A percentile compares a stretch with the other conserved stretches of the same genome.
These are phyloP conservation scores for Solanum neorickii DNA, from an alignment of 257 asterid genomes.

Conservation along the genomic window DNA sequence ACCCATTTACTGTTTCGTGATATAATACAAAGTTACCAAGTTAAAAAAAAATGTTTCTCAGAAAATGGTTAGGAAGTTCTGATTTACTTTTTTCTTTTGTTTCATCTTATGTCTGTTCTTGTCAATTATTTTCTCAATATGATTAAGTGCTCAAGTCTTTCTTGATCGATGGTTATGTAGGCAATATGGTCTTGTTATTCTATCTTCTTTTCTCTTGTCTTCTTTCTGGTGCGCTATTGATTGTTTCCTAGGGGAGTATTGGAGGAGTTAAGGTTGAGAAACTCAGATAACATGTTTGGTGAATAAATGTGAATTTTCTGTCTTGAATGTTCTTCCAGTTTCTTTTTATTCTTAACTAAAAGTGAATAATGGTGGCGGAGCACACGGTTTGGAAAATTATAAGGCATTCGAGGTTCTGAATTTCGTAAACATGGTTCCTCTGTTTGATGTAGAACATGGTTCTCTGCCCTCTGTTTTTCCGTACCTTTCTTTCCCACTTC, in stretches of 20 bases:
- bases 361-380: neutral
- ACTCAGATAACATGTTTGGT: neutral
- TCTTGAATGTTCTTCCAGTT: neutral
- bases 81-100: neutral
- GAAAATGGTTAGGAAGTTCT: neutral
- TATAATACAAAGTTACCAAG: neutral
- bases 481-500: neutral
- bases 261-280: neutral
- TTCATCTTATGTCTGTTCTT: neutral
- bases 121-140: neutral
- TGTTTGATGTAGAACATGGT: neutral
- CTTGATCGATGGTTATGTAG: neutral
- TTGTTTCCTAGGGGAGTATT: neutral
- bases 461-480: neutral
- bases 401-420: neutral
- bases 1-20: neutral
- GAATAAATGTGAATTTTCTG: neutral
- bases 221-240: neutral
- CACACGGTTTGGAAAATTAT: neutral
- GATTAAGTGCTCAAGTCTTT: neutral
- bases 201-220: neutral
- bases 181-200: neutral
- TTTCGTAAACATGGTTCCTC: neutral
- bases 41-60: neutral
- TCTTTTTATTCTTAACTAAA: neutral